Evolutionary conservation across 2,329 filamentous ascomycete species (phyloP), one percentile per base, ranked within the genome.

Genomic region (Cordyceps pruinosa): DNA sequence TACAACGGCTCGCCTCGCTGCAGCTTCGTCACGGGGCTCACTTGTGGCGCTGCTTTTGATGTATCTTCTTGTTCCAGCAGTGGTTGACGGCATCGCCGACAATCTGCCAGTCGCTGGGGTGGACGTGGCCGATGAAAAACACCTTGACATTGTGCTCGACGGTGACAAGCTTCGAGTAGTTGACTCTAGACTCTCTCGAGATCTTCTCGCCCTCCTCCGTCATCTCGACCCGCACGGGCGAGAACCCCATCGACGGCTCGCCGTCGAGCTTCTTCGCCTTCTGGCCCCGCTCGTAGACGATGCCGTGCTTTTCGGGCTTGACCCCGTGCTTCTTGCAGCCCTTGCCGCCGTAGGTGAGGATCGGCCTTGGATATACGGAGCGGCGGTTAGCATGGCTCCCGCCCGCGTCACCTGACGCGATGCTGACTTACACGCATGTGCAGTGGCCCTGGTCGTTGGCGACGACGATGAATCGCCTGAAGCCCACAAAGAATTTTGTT

Each of bases 71-170:
- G 39, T 67, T 65, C 78, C 78, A 82, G 66, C 78, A 80, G 39
- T 66, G 61, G 61, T 81, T 73, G 55, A 82, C 76, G 4, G 78
- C 78, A 3, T 72, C 65, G 8, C 63, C 63, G 30, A 82, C 74
- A 9, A 68, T 68, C 0, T 74, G 64, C 60, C 73, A 75, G 62
- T 80, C 72, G 0, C 70, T 62, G 1, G 62, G 56, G 3, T 64
- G 56, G 17, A 84, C 71, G 5, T 67, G 64, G n/a, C 81, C 81
- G 52, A 84, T 77, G 63, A 84, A 82, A 61, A 77, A 73, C n/a
- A 84, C 78, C 46, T 73, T 76, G 62, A 77, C 70, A 62, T 84
- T 84, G 68, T 84, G 81, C 65, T 83, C 79, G 26, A 84, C 72
- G 3, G 79, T 81, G 28, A 76, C 72, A 6, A 80, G 69, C 60